Conservation (phyloP, 257 asterid species). For the Jacaranda copaia region DNA sequence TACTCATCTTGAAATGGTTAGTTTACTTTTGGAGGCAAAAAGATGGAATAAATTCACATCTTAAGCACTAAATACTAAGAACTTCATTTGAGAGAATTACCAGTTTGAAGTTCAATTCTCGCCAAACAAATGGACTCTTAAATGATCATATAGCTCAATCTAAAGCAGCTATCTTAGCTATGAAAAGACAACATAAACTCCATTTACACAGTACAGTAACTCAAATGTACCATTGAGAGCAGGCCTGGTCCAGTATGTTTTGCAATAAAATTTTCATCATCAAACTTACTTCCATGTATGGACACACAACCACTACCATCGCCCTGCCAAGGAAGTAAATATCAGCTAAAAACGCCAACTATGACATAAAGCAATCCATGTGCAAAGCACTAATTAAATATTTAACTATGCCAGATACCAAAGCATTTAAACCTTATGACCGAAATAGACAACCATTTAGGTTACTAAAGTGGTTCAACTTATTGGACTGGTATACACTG, state of each 20-base stretch:
- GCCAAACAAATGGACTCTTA: not conserved
- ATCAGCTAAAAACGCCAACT: constrained; percentile 30
- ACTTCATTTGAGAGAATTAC: no score
- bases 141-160: not conserved
- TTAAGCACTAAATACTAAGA: constrained; percentile 13
- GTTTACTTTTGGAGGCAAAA: not conserved
- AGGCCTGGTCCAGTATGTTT: constrained; percentile 99
- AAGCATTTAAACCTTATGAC: constrained; percentile 7
- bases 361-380: not conserved
- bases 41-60: constrained; percentile 23
- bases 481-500: constrained; percentile 7
- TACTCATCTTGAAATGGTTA: not conserved
- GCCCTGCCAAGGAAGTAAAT: constrained; percentile 64
- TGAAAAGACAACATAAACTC: constrained; percentile 11
- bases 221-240: constrained; percentile 76
- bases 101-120: constrained; percentile 19
- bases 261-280: constrained; percentile 93
- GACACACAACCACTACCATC: constrained; percentile 97
- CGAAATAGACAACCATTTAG: not conserved
- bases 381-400: not conserved
- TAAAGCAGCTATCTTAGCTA: constrained; percentile 20
- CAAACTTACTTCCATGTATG: constrained; percentile 92
- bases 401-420: not conserved
- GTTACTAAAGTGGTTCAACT: constrained; percentile 20
- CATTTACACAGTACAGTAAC: constrained; percentile 16